Percentiles rank a stretch among this genome's conserved stretches.
phyloP scores from a whole-genome alignment of 192 early-diverging fungal genomes.

The Coemansia sp. region DNA sequence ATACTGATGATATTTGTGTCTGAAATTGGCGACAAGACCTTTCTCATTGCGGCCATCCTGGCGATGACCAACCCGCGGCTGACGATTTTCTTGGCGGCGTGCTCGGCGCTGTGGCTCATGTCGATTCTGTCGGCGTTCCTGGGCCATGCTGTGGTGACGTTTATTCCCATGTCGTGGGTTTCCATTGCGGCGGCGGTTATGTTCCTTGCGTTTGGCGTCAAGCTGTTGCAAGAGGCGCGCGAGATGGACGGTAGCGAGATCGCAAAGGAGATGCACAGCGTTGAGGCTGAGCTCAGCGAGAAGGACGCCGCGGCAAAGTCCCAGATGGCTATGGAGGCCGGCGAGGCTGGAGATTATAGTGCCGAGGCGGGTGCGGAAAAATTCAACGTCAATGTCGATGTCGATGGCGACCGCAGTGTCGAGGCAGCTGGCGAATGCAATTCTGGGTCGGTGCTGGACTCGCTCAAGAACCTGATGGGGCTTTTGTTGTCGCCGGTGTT shows the following conservation, averaged over 20 bases:
- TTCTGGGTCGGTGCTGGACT: constrained; percentile 41
- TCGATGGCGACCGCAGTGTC: constrained; percentile 12
- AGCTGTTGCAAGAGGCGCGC: constrained; percentile 81
- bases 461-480: constrained; percentile 69
- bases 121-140: constrained; percentile 91
- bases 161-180: constrained; percentile 86
- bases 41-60: constrained; percentile 97
- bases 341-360: constrained; percentile 24
- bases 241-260: constrained; percentile 86
- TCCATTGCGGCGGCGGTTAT: constrained; percentile 78
- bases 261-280: constrained; percentile 87
- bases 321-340: constrained; percentile 61
- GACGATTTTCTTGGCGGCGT: constrained; percentile 87
- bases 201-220: constrained; percentile 92
- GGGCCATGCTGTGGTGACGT: constrained; percentile 83
- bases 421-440: constrained; percentile 20
- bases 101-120: constrained; percentile 88
- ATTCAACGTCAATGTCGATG: constrained; percentile 40
- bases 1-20: constrained; percentile 91
- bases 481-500: constrained; percentile 87
- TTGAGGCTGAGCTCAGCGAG: constrained; percentile 83
- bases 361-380: constrained; percentile 16
- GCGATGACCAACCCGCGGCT: constrained; percentile 95
- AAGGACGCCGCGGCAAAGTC: constrained; percentile 57
- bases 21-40: constrained; percentile 99